Evolutionary conservation across 2,329 filamentous ascomycete species (phyloP).

Genomic region (Lachnellula cervina): DNA sequence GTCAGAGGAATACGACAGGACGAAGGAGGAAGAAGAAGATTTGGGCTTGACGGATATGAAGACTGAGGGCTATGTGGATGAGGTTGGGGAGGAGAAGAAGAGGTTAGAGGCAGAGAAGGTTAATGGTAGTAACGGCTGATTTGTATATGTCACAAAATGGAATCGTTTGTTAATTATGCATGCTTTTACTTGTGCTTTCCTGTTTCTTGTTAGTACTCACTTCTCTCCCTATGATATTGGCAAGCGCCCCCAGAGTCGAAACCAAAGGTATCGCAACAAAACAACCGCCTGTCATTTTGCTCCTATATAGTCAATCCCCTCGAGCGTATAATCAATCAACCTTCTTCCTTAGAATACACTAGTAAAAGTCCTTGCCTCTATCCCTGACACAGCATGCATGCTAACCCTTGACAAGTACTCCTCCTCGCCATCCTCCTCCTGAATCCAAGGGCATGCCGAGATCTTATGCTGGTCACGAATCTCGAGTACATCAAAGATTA

Average conservation of each 20-base stretch:
- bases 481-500: too few relatives aligned
- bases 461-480: too few relatives aligned
- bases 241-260: not conserved
- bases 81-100: slow-evolving; percentile 25
- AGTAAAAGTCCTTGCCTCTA: not conserved
- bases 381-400: not conserved
- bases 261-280: too few relatives aligned
- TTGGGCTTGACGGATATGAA: slow-evolving; percentile 90
- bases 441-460: too few relatives aligned
- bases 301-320: too few relatives aligned
- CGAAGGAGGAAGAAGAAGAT: slow-evolving; percentile 89
- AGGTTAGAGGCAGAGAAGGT: slow-evolving; percentile 10
- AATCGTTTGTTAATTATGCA: not conserved
- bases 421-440: not conserved
- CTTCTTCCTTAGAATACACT: not conserved
- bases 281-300: too few relatives aligned
- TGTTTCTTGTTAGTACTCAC: not conserved
- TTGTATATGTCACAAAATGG: not conserved
- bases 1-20: slow-evolving; percentile 77
- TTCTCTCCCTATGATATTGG: not conserved
- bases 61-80: slow-evolving; percentile 66
- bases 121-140: slow-evolving; percentile 7
- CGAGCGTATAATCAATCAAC: not conserved
- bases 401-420: not conserved
- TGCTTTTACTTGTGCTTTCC: not conserved